Conservation (phyloP, 2,329 filamentous ascomycete genomes). For the Leptodontidium sp. region DNA sequence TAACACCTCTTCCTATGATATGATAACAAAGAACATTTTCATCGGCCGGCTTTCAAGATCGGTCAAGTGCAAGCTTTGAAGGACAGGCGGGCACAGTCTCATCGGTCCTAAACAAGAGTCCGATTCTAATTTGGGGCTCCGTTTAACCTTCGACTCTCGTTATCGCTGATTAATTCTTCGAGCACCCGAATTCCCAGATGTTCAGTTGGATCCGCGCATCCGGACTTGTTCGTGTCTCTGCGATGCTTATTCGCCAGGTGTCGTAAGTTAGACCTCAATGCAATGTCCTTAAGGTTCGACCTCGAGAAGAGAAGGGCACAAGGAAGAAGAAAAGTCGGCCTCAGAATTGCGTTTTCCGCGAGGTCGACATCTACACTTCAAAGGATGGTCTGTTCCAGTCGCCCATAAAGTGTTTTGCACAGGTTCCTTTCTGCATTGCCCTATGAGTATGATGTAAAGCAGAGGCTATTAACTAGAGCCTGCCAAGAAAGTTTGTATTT, state of each 20-base stretch:
- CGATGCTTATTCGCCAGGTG: neutral
- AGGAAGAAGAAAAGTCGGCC: too few species aligned
- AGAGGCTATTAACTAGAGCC: neutral
- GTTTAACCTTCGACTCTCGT: neutral
- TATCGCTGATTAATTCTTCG: neutral
- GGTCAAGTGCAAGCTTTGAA: too few species aligned
- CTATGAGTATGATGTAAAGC: neutral
- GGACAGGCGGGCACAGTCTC: too few species aligned
- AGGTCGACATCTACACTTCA: too few species aligned
- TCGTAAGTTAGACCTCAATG: neutral
- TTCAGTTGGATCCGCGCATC: constrained; percentile 3
- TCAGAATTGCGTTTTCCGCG: too few species aligned
- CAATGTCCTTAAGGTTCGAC: constrained; percentile 10
- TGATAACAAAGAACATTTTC: neutral
- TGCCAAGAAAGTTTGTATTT: constrained; percentile 1
- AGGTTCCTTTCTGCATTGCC: neutral
- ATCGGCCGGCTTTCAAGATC: neutral
- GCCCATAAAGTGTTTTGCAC: neutral
- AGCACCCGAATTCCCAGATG: neutral
- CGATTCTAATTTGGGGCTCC: too few species aligned
- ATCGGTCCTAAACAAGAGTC: too few species aligned
- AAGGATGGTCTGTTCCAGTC: too few species aligned
- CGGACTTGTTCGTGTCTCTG: neutral
- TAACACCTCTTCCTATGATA: neutral
- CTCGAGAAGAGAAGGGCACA: too few species aligned